Conservation (phyloP, 2,329 filamentous ascomycete genomes). For the Fusarium ambrosium region DNA sequence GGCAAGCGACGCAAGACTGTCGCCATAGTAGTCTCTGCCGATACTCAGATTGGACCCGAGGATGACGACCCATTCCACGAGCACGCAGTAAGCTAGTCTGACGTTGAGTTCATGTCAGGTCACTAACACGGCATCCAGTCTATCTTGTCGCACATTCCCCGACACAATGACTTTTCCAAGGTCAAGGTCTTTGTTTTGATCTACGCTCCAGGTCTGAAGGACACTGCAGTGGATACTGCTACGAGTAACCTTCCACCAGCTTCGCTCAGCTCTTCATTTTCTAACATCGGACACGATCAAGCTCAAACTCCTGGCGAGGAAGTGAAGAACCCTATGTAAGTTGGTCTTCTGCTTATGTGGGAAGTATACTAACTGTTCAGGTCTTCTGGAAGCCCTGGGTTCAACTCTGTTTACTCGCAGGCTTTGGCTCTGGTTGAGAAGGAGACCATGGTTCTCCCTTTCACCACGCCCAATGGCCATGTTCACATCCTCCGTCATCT, state of each 20-base stretch:
- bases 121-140: constrained; percentile 65
- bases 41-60: constrained; percentile 70
- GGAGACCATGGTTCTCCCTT: constrained; percentile 88
- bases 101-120: constrained; percentile 29
- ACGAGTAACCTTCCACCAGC: constrained; percentile 69
- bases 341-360: constrained; percentile 21
- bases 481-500: constrained; percentile 89
- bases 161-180: constrained; percentile 78
- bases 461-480: constrained; percentile 85
- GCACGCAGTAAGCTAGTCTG: constrained; percentile 77
- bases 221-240: constrained; percentile 66
- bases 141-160: constrained; percentile 89
- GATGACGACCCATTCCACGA: constrained; percentile 76
- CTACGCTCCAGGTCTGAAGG: constrained; percentile 85
- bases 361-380: constrained; percentile 21
- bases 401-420: constrained; percentile 85
- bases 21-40: constrained; percentile 89
- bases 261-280: constrained; percentile 85
- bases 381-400: constrained; percentile 70
- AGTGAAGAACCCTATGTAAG: constrained; percentile 69
- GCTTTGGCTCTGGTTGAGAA: constrained; percentile 85
- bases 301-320: constrained; percentile 77
- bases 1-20: constrained; percentile 78
- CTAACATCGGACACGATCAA: constrained; percentile 84
- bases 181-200: constrained; percentile 90